phyloP scores from a whole-genome alignment of 345 rosid genomes.

The Microthlaspi erraticum region DNA sequence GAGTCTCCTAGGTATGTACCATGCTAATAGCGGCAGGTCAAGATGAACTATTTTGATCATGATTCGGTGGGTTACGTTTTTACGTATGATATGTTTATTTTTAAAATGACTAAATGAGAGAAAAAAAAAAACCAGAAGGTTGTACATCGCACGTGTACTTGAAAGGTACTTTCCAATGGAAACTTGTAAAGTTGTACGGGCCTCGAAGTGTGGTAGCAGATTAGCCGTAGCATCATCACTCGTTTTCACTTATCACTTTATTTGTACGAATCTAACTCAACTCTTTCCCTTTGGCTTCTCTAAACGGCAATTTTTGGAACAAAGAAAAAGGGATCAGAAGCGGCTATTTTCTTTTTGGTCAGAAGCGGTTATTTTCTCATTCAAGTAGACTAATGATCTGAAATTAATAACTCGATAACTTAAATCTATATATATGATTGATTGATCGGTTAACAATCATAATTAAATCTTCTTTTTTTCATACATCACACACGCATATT shows the following conservation, averaged over 20 bases:
- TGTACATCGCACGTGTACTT: conserved; percentile 22
- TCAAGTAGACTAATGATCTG: neutral
- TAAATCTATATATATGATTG: too few relatives aligned
- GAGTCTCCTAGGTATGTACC: too few relatives aligned
- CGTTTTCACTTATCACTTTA: conserved; percentile 6
- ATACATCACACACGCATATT: too few relatives aligned
- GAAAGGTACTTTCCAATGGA: neutral
- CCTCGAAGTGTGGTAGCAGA: neutral
- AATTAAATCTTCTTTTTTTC: too few relatives aligned
- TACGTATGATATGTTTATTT: too few relatives aligned
- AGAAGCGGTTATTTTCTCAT: conserved; percentile 3
- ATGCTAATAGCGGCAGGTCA: too few relatives aligned
- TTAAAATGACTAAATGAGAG: neutral
- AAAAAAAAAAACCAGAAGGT: conserved; percentile 15
- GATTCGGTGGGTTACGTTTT: too few relatives aligned
- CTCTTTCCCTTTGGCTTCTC: neutral
- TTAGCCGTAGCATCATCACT: conserved; percentile 10
- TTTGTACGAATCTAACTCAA: conserved; percentile 15
- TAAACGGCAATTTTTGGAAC: neutral
- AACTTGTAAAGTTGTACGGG: neutral
- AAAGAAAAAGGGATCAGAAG: neutral
- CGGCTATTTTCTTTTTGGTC: neutral
- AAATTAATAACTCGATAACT: neutral
- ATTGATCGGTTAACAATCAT: too few relatives aligned
- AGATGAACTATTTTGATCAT: too few relatives aligned